These are phyloP conservation scores for Komagataella ulmi DNA, from an alignment of 805 yeast genomes.

Conservation along the genomic window DNA sequence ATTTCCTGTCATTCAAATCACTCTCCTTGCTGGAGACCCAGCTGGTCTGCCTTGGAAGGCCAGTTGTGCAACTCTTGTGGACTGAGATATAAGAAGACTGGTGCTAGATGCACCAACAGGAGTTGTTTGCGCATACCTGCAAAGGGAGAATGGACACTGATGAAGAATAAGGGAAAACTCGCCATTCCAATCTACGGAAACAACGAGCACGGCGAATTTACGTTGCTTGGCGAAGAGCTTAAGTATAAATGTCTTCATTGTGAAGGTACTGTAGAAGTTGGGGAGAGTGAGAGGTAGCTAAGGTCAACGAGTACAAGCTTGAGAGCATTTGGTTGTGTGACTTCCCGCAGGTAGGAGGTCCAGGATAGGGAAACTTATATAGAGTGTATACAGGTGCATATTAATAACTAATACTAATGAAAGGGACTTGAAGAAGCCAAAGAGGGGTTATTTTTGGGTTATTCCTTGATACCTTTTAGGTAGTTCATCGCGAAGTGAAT, in stretches of 20 bases:
- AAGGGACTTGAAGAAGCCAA: no score
- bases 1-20: conserved; percentile 84
- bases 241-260: conserved; percentile 45
- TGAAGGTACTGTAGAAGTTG: conserved; percentile 39
- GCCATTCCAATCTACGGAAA: conserved; percentile 12
- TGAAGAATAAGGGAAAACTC: conserved; percentile 56
- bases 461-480: not conserved
- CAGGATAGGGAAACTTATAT: not conserved
- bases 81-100: conserved; percentile 83
- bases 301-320: not conserved
- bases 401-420: not conserved
- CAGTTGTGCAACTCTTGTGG: conserved; percentile 97
- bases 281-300: conserved; percentile 8
- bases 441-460: not conserved
- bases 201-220: conserved; percentile 5
- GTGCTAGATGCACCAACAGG: conserved; percentile 72
- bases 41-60: conserved; percentile 87
- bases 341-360: not conserved
- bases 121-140: conserved; percentile 85
- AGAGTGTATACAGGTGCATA: not conserved
- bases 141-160: conserved; percentile 86
- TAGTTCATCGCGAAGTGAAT: not conserved
- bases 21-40: conserved; percentile 98
- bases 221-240: conserved; percentile 7
- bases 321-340: not conserved